phyloP scores from a whole-genome alignment of 768 basidiomycete species.

The Wakefieldia striispora region DNA sequence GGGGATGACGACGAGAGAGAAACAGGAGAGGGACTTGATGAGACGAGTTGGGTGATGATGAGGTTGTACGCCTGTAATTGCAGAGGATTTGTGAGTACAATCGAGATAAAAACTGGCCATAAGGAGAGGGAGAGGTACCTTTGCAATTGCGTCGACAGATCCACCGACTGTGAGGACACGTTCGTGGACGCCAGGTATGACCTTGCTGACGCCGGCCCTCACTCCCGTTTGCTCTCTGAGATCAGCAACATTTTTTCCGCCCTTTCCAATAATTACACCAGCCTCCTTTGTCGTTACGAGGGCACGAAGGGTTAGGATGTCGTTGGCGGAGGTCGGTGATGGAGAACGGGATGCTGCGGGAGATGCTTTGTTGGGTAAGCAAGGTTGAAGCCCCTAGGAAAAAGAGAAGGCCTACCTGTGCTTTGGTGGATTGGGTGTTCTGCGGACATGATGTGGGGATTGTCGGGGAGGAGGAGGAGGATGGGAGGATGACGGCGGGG shows the following conservation, averaged over 20 bases:
- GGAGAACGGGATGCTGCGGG: constrained; percentile 71
- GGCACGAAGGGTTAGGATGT: constrained; percentile 85
- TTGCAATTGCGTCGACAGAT: constrained; percentile 87
- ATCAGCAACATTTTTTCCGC: constrained; percentile 96
- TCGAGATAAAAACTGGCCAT: neutral
- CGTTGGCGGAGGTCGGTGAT: constrained; percentile 60
- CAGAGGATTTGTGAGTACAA: constrained; percentile 12
- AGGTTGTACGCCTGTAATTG: constrained; percentile 81
- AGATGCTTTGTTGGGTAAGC: constrained; percentile 39
- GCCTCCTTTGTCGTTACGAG: constrained; percentile 97
- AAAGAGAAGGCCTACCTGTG: constrained; percentile 44
- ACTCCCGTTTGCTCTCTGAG: constrained; percentile 93
- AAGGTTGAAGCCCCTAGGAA: constrained; percentile 14
- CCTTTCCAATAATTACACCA: constrained; percentile 96
- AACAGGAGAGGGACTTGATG: constrained; percentile 70
- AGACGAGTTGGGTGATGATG: constrained; percentile 88
- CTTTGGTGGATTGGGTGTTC: constrained; percentile 55
- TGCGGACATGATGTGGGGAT: constrained; percentile 55
- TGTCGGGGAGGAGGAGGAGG: constrained; percentile 28
- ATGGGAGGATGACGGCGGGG: constrained; percentile 4
- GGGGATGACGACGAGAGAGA: constrained; percentile 61
- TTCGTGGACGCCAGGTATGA: constrained; percentile 96
- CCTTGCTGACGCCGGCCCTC: constrained; percentile 98
- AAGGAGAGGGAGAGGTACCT: constrained; percentile 48
- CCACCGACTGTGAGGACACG: constrained; percentile 95